Conservation (phyloP, 257 asterid genomes). For the Petunia axillaris region DNA sequence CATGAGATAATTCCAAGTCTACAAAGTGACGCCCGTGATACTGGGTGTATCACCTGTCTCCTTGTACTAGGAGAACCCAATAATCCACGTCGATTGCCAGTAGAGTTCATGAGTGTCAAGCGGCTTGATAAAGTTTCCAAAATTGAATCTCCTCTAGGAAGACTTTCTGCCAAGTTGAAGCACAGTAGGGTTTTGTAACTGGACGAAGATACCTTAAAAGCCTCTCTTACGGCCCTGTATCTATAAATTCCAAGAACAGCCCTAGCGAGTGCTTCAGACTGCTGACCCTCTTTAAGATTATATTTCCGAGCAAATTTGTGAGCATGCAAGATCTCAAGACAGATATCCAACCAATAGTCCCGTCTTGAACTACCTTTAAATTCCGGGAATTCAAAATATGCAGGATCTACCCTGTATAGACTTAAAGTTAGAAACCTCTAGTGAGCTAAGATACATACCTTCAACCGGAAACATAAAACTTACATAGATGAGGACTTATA, state of each 20-base stretch:
- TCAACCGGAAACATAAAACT: conserved; percentile 46
- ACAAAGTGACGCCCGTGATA: conserved; percentile 58
- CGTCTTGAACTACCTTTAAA: conserved; percentile 87
- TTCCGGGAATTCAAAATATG: conserved; percentile 91
- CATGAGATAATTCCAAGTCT: conserved; percentile 60
- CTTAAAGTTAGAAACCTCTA: conserved; percentile 43
- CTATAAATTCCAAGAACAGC: conserved; percentile 80
- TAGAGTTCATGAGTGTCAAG: conserved; percentile 47
- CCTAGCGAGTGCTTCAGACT: conserved; percentile 74
- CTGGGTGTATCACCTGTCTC: conserved; percentile 51
- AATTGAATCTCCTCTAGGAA: conserved; percentile 88
- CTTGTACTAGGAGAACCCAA: conserved; percentile 57
- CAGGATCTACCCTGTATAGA: conserved; percentile 76
- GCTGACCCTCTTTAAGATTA: conserved; percentile 61
- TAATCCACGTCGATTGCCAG: conserved; percentile 42
- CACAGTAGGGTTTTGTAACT: conserved; percentile 77
- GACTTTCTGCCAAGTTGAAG: conserved; percentile 93
- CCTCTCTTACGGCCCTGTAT: conserved; percentile 84
- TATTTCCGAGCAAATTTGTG: conserved; percentile 71
- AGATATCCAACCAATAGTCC: conserved; percentile 88
- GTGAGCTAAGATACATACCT: conserved; percentile 29
- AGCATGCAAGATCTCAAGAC: conserved; percentile 76
- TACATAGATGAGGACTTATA: conserved; percentile 82
- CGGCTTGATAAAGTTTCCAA: conserved; percentile 68
- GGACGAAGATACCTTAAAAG: conserved; percentile 62